Evolutionary conservation across 495 filamentous ascomycete genomes (phyloP).

Genomic region (Opeltia flavorubescens): DNA sequence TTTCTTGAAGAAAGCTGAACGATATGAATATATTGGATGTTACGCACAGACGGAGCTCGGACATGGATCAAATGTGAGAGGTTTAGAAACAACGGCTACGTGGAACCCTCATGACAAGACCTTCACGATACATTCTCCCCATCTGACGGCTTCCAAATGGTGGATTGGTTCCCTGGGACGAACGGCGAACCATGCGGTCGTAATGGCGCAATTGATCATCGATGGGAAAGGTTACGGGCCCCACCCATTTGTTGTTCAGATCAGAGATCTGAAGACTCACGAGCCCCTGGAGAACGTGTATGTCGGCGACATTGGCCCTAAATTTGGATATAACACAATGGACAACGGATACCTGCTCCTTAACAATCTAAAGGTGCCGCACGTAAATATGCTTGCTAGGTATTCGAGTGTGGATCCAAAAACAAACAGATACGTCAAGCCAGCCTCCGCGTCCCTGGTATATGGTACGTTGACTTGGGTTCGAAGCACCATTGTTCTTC

Average conservation of each 20-base stretch:
- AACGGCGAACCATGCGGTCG: slow-evolving; percentile 60
- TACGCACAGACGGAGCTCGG: slow-evolving; percentile 68
- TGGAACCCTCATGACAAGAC: slow-evolving; percentile 55
- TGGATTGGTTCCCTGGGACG: slow-evolving; percentile 63
- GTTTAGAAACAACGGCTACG: slow-evolving; percentile 58
- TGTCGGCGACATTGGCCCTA: slow-evolving; percentile 62
- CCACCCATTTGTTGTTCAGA: slow-evolving; percentile 63
- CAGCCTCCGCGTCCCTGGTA: slow-evolving; percentile 46
- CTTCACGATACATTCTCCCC: slow-evolving; percentile 54
- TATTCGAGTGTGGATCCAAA: slow-evolving; percentile 48
- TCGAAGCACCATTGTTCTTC: slow-evolving; percentile 54
- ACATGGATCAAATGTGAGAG: slow-evolving; percentile 61
- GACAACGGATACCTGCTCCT: slow-evolving; percentile 66
- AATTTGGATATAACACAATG: slow-evolving; percentile 59
- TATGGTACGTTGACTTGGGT: slow-evolving; percentile 66
- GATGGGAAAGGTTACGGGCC: slow-evolving; percentile 50
- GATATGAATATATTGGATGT: slow-evolving; percentile 57
- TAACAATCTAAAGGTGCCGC: slow-evolving; percentile 55
- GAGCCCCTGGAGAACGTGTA: slow-evolving; percentile 54
- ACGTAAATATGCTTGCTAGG: slow-evolving; percentile 53
- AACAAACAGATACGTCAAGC: slow-evolving; percentile 47
- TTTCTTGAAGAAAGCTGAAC: slow-evolving; percentile 48
- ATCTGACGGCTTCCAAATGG: slow-evolving; percentile 59
- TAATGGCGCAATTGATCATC: slow-evolving; percentile 58
- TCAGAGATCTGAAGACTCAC: slow-evolving; percentile 56